Conservation (phyloP, 306 rosid genomes). For the Lotus japonicus region DNA sequence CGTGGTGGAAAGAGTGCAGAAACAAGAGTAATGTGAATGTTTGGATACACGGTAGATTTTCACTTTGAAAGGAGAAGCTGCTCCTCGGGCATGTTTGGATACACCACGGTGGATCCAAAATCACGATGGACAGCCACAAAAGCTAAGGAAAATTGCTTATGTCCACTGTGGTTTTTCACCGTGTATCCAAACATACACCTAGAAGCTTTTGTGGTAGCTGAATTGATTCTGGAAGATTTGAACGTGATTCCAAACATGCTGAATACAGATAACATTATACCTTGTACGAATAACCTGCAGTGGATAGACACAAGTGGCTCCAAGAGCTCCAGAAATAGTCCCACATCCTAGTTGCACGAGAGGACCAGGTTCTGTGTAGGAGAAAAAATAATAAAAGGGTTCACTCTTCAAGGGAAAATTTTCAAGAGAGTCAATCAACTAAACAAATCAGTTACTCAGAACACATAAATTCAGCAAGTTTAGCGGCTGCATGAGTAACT, state of each 20-base stretch:
- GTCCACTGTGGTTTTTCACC: no score
- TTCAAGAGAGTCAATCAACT: not conserved
- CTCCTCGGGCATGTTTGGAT: no score
- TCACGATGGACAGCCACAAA: no score
- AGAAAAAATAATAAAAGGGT: not conserved
- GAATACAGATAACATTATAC: constrained; percentile 12
- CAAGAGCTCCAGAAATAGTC: constrained; percentile 43
- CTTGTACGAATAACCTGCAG: constrained; percentile 53
- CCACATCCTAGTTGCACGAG: constrained; percentile 48
- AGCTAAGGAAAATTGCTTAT: no score
- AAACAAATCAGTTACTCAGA: not conserved
- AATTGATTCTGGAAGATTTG: not conserved
- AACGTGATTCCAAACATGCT: no score
- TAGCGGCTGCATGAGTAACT: constrained; percentile 7
- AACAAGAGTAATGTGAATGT: not conserved
- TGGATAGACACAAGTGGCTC: constrained; percentile 50
- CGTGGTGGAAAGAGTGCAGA: not conserved
- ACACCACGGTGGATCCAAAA: no score
- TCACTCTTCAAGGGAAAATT: not conserved
- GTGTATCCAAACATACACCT: no score
- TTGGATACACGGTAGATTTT: not conserved
- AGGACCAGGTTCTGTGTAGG: constrained; percentile 41
- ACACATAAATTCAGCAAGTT: constrained; percentile 1
- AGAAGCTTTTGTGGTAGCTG: no score
- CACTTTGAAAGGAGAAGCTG: no score